Conservation (phyloP, 1,139 yeast species). For the Spathaspora sp. region DNA sequence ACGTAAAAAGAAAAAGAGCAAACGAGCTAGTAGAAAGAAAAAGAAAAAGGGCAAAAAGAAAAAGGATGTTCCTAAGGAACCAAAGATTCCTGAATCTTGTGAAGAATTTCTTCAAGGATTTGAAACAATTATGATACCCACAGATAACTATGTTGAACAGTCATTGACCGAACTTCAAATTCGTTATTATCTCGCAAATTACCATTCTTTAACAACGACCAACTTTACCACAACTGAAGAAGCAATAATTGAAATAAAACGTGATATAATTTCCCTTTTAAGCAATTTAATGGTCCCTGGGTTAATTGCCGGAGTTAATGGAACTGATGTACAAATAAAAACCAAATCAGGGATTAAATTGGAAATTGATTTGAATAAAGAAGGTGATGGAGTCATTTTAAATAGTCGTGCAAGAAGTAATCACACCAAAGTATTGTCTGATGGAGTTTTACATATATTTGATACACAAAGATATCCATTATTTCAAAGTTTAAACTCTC, state of each 20-base stretch:
- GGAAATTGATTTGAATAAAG: constrained; percentile 5
- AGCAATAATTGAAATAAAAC: constrained; percentile 32
- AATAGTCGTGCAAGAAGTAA: constrained; percentile 20
- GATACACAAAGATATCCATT: constrained; percentile 26
- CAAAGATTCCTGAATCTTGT: constrained; percentile 26
- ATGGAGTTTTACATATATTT: constrained; percentile 67
- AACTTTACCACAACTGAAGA: constrained; percentile 27
- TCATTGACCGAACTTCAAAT: constrained; percentile 29
- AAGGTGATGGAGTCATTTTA: constrained; percentile 11
- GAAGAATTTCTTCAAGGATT: constrained; percentile 25
- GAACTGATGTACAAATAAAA: constrained; percentile 18
- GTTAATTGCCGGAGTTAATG: constrained; percentile 33
- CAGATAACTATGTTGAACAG: constrained; percentile 26
- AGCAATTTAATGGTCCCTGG: constrained; percentile 27
- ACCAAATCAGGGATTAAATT: constrained; percentile 9
- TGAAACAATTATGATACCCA: constrained; percentile 37
- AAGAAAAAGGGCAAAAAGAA: constrained; percentile 14
- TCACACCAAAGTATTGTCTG: constrained; percentile 48
- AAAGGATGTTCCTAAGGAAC: constrained; percentile 6
- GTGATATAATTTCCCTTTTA: constrained; percentile 29
- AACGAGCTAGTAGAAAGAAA: constrained; percentile 3
- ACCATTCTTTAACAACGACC: constrained; percentile 20
- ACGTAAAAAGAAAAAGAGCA: not conserved
- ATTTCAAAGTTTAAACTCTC: constrained; percentile 28
- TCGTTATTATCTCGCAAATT: constrained; percentile 32